Evolutionary conservation across 2,329 filamentous ascomycete species (phyloP), one percentile per base, ranked within the genome.

Genomic region (Claviceps fusiformis): DNA sequence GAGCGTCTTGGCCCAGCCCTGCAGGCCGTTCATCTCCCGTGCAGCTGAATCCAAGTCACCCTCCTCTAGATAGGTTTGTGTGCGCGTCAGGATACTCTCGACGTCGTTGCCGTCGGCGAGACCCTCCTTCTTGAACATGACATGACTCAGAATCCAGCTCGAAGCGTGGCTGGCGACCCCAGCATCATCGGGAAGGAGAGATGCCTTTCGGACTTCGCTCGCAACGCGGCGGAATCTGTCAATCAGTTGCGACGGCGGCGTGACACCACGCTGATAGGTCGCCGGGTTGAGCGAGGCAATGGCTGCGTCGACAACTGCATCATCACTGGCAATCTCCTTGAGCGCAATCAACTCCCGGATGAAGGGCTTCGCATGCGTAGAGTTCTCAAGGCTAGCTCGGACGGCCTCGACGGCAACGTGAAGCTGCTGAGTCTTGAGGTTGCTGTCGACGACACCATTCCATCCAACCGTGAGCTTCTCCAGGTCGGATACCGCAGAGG

Each of bases 191-290:
- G 93, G 93, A 17, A 98, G 78, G 52, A 98, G 79, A 48, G 87
- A 86, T 24, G 93, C 93, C 77, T 98, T 98, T 68, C 93, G 83
- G 45, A 98, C 93, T 73, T 98, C 93, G 55, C 76, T 75, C 2
- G 93, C 89, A 17, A 98, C 93, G 52, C 90, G 87, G 47, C 93
- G 85, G 85, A 98, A 98, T 59, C 93, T 86, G 72, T 98, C 93
- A 62, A 97, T 87, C 39, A 98, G 82, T 70, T 95, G 88, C 27
- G 90, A 79, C 0, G 87, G 77, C 15, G 87, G 89, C 29, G 90
- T 83, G 56, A 98, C 84, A 57, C 93, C 93, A 55, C 86, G 86
- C 73, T 97, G 93, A 75, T 98, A 98, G 24, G 93, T 89, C 11
- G 81, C 76, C 3, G 93, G 93, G 75, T 95, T 95, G 71, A 98